Conservation (phyloP, 2,329 filamentous ascomycete genomes). For the Ascochyta rabiei region DNA sequence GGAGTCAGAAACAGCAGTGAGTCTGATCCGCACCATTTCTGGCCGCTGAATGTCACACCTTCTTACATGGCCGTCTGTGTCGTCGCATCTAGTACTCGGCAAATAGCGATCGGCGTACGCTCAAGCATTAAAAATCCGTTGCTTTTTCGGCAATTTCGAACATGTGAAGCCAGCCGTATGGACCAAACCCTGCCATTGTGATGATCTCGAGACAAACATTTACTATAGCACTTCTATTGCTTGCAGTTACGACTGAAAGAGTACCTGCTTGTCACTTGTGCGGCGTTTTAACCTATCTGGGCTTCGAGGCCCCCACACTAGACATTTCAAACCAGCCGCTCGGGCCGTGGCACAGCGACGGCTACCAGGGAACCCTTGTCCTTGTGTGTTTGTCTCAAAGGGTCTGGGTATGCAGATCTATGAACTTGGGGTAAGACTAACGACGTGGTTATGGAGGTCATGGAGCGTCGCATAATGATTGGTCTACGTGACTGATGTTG, state of each 20-base stretch:
- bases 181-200: too few species aligned
- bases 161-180: background rate
- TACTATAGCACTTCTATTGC: background rate
- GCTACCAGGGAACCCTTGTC: background rate
- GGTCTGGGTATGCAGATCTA: background rate
- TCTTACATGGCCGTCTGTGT: background rate
- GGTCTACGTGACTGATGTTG: too few species aligned
- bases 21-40: background rate
- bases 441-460: too few species aligned
- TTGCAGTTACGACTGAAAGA: background rate
- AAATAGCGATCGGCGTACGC: background rate
- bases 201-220: background rate
- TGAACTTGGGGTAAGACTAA: too few species aligned
- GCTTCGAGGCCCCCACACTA: background rate
- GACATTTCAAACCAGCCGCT: background rate
- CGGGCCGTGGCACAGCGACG: background rate
- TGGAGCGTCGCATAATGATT: too few species aligned
- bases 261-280: background rate
- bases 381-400: background rate
- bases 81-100: background rate
- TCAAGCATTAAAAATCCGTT: background rate
- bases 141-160: background rate
- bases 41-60: background rate
- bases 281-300: background rate
- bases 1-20: background rate